Evolutionary conservation across 371 early-diverging fungal genomes (phyloP).

Genomic region (Mucor saturninus): DNA sequence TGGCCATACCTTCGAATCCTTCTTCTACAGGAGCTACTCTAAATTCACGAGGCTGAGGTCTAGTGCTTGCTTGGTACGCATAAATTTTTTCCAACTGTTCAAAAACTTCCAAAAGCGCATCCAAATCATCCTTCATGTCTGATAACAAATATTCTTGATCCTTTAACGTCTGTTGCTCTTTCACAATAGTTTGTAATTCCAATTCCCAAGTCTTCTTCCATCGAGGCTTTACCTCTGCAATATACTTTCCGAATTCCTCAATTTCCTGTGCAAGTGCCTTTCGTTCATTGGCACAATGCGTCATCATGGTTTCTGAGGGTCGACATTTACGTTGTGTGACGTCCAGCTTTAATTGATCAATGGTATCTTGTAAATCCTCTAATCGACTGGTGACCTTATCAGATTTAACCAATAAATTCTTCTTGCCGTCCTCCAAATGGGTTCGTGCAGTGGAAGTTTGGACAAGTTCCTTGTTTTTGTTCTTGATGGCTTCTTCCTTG

Average conservation of each 20-base stretch:
- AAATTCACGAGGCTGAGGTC: constrained; percentile 53
- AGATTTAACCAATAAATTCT: constrained; percentile 62
- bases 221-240: constrained; percentile 66
- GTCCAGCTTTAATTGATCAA: constrained; percentile 81
- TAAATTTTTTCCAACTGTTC: constrained; percentile 70
- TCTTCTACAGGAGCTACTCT: constrained; percentile 69
- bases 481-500: constrained; percentile 47
- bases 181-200: constrained; percentile 80
- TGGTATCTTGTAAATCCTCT: constrained; percentile 74
- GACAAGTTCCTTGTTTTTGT: constrained; percentile 7
- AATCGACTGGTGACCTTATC: constrained; percentile 65
- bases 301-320: constrained; percentile 68
- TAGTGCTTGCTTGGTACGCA: constrained; percentile 58
- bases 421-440: constrained; percentile 71
- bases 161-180: constrained; percentile 81
- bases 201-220: constrained; percentile 90
- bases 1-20: constrained; percentile 58
- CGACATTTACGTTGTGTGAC: constrained; percentile 75
- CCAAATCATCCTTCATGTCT: constrained; percentile 73
- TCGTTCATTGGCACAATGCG: constrained; percentile 64
- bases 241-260: constrained; percentile 60
- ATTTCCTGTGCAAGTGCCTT: constrained; percentile 59
- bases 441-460: constrained; percentile 37
- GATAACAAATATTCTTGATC: constrained; percentile 75
- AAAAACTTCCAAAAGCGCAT: constrained; percentile 65